Evolutionary conservation across 805 yeast genomes (phyloP), one percentile per base, ranked within the genome.

Genomic region (Barnettozyma populi): DNA sequence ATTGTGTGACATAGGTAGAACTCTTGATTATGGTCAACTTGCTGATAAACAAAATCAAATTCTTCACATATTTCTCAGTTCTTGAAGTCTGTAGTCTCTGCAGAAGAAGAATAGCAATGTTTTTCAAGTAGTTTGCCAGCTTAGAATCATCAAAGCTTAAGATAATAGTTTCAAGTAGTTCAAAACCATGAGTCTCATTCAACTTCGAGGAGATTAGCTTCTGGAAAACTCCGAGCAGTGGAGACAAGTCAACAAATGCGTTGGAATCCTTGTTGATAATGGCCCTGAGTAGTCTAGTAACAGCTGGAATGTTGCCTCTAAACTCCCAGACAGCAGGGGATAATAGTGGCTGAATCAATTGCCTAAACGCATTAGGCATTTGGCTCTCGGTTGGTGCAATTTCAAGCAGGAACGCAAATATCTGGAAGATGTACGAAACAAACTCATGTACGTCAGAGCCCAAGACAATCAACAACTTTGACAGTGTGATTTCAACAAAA

Each of bases 151-250:
- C 82, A 40, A 89, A 67, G 49, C 74, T 66, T 38, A 79, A 59
- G 38, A 92, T 64, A 43, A 94, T 82, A 3, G 75, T 69, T 61
- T 86, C 90, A 40, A 94, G 67, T 38, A 94, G 69, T 48, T 94
- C 98, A 65, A 94, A 85, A 2, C 97, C 98, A 57, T 80, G 76
- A 35, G 68, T 68, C 58, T 94, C 98, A 57, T 89, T 84, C 14
- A 80, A 75, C 55, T 84, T 86, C 0, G 97, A 88, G 1, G 97
- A 81, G 44, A 94, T 80, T 54, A 94, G 72, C 64, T 90, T 89
- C 69, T 95, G 99, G 73, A 88, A 95, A n/a, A 94, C 96, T 36
- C 99, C 99, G 36, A 94, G 71, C 27, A 94, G 77, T 3, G 97
- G 96, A 32, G 86, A 78, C 37, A 89, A 63, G 43, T 73, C 76